Percentiles rank a stretch among this genome's conserved stretches.
Conservation (phyloP, 2,329 filamentous ascomycete species). For the Colletotrichum caudatum region DNA sequence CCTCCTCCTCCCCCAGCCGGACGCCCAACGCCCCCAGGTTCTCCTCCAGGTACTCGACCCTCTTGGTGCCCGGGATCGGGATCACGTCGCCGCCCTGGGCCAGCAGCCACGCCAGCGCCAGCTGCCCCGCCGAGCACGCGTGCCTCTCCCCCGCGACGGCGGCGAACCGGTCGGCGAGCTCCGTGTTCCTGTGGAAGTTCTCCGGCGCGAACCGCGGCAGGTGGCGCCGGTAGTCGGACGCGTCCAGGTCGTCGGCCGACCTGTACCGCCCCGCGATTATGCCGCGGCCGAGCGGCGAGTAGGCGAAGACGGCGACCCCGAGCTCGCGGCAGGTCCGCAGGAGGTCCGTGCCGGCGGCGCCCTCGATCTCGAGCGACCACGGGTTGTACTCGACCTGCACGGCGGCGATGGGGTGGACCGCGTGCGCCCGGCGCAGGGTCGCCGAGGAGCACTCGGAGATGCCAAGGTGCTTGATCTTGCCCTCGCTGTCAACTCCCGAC, state of each 20-base stretch:
- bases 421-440: conserved; percentile 63
- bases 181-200: conserved; percentile 68
- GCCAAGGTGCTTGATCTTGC: conserved; percentile 69
- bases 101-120: conserved; percentile 73
- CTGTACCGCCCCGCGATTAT: conserved; percentile 65
- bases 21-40: conserved; percentile 55
- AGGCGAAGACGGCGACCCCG: conserved; percentile 67
- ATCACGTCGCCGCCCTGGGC: conserved; percentile 71
- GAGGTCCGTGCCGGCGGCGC: conserved; percentile 57
- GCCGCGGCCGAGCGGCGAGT: conserved; percentile 70
- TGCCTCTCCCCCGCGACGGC: conserved; percentile 63
- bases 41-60: conserved; percentile 59
- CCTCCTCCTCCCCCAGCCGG: conserved; percentile 50
- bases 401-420: conserved; percentile 62
- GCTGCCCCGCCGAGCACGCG: conserved; percentile 64
- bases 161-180: conserved; percentile 63
- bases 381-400: conserved; percentile 67
- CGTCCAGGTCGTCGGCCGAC: conserved; percentile 59
- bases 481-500: conserved; percentile 51
- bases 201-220: conserved; percentile 63
- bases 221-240: conserved; percentile 59
- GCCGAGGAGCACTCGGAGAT: conserved; percentile 63
- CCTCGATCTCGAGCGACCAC: conserved; percentile 70
- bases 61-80: conserved; percentile 67
- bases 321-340: conserved; percentile 69